Percentiles rank a stretch among this genome's conserved stretches.
Evolutionary conservation across 2,329 filamentous ascomycete species (phyloP).

Genomic region (Microascus cirrosus): DNA sequence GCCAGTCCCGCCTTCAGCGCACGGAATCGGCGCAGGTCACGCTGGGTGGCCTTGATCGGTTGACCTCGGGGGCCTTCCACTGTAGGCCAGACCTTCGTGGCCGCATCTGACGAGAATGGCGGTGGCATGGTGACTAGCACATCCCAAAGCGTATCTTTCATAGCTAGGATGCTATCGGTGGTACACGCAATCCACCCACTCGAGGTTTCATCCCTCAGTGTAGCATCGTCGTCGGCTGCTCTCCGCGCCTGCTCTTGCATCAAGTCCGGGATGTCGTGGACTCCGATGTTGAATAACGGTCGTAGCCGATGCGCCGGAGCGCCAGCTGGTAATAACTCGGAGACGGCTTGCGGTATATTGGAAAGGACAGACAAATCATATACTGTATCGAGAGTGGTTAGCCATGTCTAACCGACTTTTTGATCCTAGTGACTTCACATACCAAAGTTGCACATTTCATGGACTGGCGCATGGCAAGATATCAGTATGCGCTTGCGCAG

Average conservation of each 20-base stretch:
- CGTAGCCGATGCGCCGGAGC: conserved; percentile 55
- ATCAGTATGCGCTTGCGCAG: conserved; percentile 82
- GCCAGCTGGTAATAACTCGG: conserved; percentile 54
- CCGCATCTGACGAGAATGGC: conserved; percentile 42
- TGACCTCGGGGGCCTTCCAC: conserved; percentile 56
- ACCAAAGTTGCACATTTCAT: conserved; percentile 84
- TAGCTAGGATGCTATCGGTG: conserved; percentile 82
- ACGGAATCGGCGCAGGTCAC: conserved; percentile 73
- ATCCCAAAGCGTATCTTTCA: conserved; percentile 82
- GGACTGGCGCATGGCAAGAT: conserved; percentile 75
- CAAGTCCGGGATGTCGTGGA: conserved; percentile 82
- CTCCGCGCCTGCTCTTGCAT: conserved; percentile 27
- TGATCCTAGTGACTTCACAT: conserved; percentile 13
- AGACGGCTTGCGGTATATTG: conserved; percentile 68
- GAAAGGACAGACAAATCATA: conserved; percentile 91
- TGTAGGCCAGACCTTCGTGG: conserved; percentile 61
- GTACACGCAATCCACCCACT: conserved; percentile 89
- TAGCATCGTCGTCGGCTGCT: not conserved
- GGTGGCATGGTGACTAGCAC: conserved; percentile 75
- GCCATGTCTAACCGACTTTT: not conserved
- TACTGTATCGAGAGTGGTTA: conserved; percentile 38
- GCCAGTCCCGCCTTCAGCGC: conserved; percentile 54
- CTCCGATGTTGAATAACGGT: conserved; percentile 84
- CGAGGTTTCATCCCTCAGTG: conserved; percentile 28
- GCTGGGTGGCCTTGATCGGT: conserved; percentile 73